Conservation (phyloP, 495 filamentous ascomycete genomes). For the Chaetomidium leptoderma region DNA sequence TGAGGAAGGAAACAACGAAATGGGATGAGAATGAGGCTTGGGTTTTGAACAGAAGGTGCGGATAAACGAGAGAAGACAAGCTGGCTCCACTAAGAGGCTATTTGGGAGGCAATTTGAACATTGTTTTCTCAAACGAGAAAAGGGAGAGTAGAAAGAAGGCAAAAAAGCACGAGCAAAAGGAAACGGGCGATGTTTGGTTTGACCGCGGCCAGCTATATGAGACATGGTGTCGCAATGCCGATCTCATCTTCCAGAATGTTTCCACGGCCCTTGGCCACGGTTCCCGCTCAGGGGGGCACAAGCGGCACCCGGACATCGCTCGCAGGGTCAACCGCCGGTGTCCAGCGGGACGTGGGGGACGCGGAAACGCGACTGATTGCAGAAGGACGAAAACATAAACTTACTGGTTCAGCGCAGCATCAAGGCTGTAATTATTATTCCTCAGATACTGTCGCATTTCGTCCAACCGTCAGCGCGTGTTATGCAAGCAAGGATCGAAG, state of each 20-base stretch:
- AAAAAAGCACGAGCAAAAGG: conserved; percentile 6
- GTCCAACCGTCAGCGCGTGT: conserved; percentile 17
- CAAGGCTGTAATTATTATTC: conserved; percentile 42
- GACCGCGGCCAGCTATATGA: conserved; percentile 20
- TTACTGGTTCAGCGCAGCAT: conserved; percentile 39
- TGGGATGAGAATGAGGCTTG: neutral
- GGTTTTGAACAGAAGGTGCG: neutral
- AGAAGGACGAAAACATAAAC: neutral
- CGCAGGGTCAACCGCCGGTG: neutral
- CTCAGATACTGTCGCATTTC: conserved; percentile 38
- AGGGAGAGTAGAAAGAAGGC: neutral
- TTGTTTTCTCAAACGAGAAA: neutral
- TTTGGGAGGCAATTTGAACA: neutral
- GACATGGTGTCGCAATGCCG: conserved; percentile 32
- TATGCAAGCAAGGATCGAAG: conserved; percentile 26
- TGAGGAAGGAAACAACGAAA: neutral
- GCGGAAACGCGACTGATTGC: neutral
- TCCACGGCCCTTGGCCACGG: neutral
- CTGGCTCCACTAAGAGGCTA: conserved; percentile 12
- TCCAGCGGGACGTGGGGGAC: neutral
- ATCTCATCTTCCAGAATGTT: conserved; percentile 24
- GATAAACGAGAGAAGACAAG: neutral
- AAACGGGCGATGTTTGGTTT: conserved; percentile 14
- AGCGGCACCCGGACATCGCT: neutral
- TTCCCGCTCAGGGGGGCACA: neutral